Evolutionary conservation across 2,329 filamentous ascomycete species (phyloP), one percentile per base, ranked within the genome.

Genomic region (Neospermospora avenae): DNA sequence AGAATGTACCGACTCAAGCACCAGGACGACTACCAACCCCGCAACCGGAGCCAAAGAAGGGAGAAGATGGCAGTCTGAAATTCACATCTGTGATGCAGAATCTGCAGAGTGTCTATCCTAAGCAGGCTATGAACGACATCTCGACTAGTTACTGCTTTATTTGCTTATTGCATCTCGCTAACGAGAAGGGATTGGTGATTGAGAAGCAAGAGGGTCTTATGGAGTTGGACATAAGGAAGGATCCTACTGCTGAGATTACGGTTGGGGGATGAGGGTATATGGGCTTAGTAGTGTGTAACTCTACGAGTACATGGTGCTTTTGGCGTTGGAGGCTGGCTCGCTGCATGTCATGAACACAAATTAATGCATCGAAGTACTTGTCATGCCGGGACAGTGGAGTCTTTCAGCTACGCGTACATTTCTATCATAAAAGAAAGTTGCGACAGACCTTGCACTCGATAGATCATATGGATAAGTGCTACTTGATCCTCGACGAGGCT

Each of bases 101-200:
- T 63, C 78, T 99, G 49, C 90, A 96, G 72, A 77, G 81, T 4
- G 91, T 96, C 7, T 99, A 99, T 71, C 88, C 92, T 11, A 89
- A 90, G 74, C 82, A 90, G 67, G 85, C 86, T 62, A 90, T 99
- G 85, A 86, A 89, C 62, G 95, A 99, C 75, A 98, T 99, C 70
- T 96, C 92, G 37, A 99, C 95, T 0, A 96, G 84, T 64, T 88
- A 78, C 76, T 96, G 95, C 74, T 99, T 98, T 77, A 99, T 99
- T 65, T 90, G 86, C 69, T 73, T 90, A 35, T 75, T 91, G 58
- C 88, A 91, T 77, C 69, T 91, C 66, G 88, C 88, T n/a, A 91
- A 91, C 67, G 88, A 91, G 70, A 88, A 90, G 72, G 88, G 88
- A 0, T 74, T 91, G 42, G 80, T 87, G 14, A 82, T 91, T 54